Percentiles rank a stretch among this genome's conserved stretches.
phyloP scores from a whole-genome alignment of 495 filamentous ascomycete genomes.

The Talaromyces thailandensis region DNA sequence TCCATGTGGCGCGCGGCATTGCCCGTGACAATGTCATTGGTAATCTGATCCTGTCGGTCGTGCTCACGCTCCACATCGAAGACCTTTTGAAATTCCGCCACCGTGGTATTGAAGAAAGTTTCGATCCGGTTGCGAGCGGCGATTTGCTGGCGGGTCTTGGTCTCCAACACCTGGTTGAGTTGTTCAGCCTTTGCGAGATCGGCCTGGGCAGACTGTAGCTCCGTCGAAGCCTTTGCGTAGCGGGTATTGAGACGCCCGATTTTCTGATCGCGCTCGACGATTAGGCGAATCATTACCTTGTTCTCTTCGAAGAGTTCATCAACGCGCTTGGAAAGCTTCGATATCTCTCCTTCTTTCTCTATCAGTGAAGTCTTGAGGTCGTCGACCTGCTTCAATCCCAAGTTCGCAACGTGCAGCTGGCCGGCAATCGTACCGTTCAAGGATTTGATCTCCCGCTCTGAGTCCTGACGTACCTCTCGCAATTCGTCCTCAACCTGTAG shows the following conservation, averaged over 20 bases:
- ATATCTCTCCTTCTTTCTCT: slow-evolving; percentile 11
- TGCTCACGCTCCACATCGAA: slow-evolving; percentile 29
- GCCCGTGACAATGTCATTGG: neutral
- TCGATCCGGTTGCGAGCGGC: slow-evolving; percentile 29
- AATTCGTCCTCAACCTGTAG: slow-evolving; percentile 18
- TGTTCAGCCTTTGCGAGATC: slow-evolving; percentile 24
- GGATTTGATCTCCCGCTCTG: neutral
- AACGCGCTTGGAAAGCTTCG: slow-evolving; percentile 21
- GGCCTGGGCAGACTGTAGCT: slow-evolving; percentile 20
- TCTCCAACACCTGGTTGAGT: slow-evolving; percentile 26
- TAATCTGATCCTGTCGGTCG: slow-evolving; percentile 32
- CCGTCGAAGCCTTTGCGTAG: slow-evolving; percentile 29
- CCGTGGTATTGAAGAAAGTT: slow-evolving; percentile 25
- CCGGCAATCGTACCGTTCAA: neutral
- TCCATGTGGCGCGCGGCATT: slow-evolving; percentile 34
- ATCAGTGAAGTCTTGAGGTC: neutral
- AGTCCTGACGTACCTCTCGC: slow-evolving; percentile 13
- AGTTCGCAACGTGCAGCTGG: neutral
- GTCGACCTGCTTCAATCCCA: neutral
- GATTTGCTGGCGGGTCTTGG: slow-evolving; percentile 23
- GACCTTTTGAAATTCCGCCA: slow-evolving; percentile 32
- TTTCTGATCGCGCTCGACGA: slow-evolving; percentile 29
- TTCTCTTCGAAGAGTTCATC: slow-evolving; percentile 10
- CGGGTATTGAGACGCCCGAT: slow-evolving; percentile 29
- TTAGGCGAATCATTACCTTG: neutral